phyloP scores from a whole-genome alignment of 371 early-diverging fungal species.

The Apophysomyces ossiformis region DNA sequence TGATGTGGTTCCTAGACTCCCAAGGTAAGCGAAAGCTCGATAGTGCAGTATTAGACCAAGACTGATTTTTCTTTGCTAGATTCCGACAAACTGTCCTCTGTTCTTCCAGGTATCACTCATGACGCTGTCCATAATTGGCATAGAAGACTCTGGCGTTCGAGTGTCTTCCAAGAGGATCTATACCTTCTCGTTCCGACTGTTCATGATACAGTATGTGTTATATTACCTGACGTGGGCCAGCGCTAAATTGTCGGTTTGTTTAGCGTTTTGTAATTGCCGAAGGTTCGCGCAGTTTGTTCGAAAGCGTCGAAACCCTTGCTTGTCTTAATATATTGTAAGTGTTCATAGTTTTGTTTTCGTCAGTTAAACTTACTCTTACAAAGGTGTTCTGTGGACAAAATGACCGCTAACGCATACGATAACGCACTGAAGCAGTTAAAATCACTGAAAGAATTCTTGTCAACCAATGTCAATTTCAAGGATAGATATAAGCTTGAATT shows the following conservation, averaged over 20 bases:
- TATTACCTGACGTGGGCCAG: neutral
- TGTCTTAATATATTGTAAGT: conserved; percentile 64
- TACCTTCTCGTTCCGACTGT: conserved; percentile 31
- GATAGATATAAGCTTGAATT: conserved; percentile 41
- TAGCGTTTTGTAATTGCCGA: conserved; percentile 43
- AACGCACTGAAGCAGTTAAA: conserved; percentile 37
- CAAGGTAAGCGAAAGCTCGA: conserved; percentile 30
- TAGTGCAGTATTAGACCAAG: neutral
- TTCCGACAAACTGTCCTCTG: conserved; percentile 18
- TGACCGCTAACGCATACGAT: conserved; percentile 45
- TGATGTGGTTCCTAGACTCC: conserved; percentile 68
- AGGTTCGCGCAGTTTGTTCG: conserved; percentile 61
- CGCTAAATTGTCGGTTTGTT: neutral
- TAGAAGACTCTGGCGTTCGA: conserved; percentile 47
- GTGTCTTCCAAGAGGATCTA: conserved; percentile 35
- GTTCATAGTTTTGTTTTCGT: neutral
- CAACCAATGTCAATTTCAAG: conserved; percentile 30
- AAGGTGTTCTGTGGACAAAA: conserved; percentile 44
- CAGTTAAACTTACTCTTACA: neutral
- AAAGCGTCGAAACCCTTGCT: conserved; percentile 59
- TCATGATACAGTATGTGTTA: conserved; percentile 28
- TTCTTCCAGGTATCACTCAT: conserved; percentile 45
- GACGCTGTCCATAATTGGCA: conserved; percentile 44
- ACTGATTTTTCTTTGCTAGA: conserved; percentile 16
- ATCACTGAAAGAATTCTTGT: conserved; percentile 32